Conservation (phyloP, 23 red algal genomes). For the Cyanidioschyzon merolae region DNA sequence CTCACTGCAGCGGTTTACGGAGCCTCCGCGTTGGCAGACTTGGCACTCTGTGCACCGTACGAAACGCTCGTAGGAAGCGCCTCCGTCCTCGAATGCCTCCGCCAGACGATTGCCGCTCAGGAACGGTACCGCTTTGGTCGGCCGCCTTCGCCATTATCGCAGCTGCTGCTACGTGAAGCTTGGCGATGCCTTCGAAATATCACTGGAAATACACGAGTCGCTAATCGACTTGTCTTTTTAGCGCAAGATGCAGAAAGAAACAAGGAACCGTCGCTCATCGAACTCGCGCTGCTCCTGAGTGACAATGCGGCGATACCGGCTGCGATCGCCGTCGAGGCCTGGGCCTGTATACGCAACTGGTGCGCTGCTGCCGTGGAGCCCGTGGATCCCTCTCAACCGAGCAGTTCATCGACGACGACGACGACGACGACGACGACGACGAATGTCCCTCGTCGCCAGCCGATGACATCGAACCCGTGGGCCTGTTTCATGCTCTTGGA, state of each 20-base stretch:
- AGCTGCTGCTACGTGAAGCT: not conserved
- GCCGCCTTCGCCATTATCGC: not conserved
- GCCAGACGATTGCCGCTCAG: not conserved
- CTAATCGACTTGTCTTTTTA: not conserved
- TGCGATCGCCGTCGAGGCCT: not conserved
- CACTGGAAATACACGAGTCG: not conserved
- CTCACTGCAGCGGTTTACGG: conserved; percentile 1
- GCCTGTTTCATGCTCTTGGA: not conserved
- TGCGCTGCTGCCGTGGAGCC: not conserved
- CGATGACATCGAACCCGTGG: not conserved
- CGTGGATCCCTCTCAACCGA: too few relatives aligned
- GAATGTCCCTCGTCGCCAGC: not conserved
- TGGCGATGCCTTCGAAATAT: not conserved
- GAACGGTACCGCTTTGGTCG: not conserved
- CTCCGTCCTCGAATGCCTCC: not conserved
- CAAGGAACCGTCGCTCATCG: not conserved
- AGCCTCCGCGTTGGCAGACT: not conserved
- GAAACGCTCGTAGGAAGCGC: not conserved
- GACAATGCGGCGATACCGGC: not conserved
- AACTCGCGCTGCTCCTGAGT: not conserved
- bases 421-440: not conserved
- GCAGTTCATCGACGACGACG: not conserved
- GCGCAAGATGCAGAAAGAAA: not conserved
- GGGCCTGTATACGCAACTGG: conserved; percentile 3
- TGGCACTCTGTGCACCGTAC: not conserved